These are phyloP conservation scores for Helicostylum pulchrum DNA, from an alignment of 192 early-diverging fungal species.

Conservation along the genomic window DNA sequence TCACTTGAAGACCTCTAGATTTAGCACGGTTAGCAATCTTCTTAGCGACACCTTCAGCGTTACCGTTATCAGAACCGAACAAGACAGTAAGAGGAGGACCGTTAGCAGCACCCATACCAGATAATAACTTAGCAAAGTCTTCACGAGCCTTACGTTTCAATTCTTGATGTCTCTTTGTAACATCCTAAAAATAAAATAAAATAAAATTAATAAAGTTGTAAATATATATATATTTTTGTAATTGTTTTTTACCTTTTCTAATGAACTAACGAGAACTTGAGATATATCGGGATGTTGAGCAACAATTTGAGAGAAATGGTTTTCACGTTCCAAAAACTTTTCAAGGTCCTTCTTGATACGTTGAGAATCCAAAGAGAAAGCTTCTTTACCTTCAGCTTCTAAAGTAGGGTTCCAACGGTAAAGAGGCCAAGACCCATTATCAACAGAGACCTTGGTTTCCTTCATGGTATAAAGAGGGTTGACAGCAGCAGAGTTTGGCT, in stretches of 20 bases:
- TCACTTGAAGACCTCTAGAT: conserved; percentile 78
- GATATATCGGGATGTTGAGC: conserved; percentile 62
- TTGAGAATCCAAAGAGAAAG: conserved; percentile 73
- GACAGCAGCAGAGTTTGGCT: conserved; percentile 43
- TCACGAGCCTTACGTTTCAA: conserved; percentile 63
- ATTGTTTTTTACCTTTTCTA: conserved; percentile 59
- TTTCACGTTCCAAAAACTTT: conserved; percentile 81
- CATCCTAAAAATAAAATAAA: conserved; percentile 35
- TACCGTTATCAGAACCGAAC: conserved; percentile 90
- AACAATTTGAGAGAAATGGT: conserved; percentile 76
- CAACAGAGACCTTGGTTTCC: conserved; percentile 88
- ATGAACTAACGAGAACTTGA: conserved; percentile 49
- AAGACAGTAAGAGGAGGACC: conserved; percentile 80
- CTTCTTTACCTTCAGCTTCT: conserved; percentile 54
- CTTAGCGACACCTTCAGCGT: conserved; percentile 80
- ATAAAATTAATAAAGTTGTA: too few species aligned
- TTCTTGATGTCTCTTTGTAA: conserved; percentile 57
- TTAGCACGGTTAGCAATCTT: conserved; percentile 79
- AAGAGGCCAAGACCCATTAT: conserved; percentile 88
- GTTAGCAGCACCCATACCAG: conserved; percentile 57
- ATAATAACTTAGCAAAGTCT: conserved; percentile 65
- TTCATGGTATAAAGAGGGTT: conserved; percentile 75
- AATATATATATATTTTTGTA: too few species aligned
- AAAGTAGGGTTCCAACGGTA: conserved; percentile 90
- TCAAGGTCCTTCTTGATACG: conserved; percentile 76